Evolutionary conservation across 2,329 filamentous ascomycete genomes (phyloP).

Genomic region (Talaromyces funiculosus): DNA sequence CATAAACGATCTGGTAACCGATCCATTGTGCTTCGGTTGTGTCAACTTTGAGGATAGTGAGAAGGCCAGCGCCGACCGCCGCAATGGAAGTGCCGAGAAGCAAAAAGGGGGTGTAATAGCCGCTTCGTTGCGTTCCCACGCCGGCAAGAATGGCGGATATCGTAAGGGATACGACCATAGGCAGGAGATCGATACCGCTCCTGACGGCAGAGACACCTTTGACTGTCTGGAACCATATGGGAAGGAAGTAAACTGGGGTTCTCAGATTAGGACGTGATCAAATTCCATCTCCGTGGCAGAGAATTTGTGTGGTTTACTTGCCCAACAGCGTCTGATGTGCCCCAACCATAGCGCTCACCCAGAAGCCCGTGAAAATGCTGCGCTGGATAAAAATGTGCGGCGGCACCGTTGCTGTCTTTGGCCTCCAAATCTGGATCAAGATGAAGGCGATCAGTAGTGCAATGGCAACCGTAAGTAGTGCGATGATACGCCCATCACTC

Average conservation of each 20-base stretch:
- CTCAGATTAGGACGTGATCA: neutral
- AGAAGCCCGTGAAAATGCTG: slow-evolving; percentile 25
- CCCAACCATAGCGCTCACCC: neutral
- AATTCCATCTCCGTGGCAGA: too few relatives aligned
- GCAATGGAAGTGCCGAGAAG: slow-evolving; percentile 22
- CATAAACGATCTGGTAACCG: slow-evolving; percentile 22
- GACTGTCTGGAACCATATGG: slow-evolving; percentile 22
- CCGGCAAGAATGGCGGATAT: slow-evolving; percentile 27
- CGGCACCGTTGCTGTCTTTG: slow-evolving; percentile 40
- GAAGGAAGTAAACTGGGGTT: slow-evolving; percentile 25
- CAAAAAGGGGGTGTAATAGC: slow-evolving; percentile 25
- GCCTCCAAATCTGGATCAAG: slow-evolving; percentile 23
- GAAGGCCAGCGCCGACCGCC: slow-evolving; percentile 25
- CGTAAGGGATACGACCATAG: slow-evolving; percentile 34
- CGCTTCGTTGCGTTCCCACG: slow-evolving; percentile 20
- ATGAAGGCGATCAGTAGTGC: slow-evolving; percentile 42
- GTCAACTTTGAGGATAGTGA: slow-evolving; percentile 26
- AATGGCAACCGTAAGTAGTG: slow-evolving; percentile 47
- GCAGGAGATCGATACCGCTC: slow-evolving; percentile 38
- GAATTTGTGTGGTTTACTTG: too few relatives aligned
- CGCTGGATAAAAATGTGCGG: slow-evolving; percentile 41
- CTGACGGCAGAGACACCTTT: slow-evolving; percentile 25
- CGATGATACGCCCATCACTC: slow-evolving; percentile 42
- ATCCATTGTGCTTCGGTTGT: slow-evolving; percentile 20
- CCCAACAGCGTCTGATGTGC: neutral